Conservation (phyloP, 306 rosid species). For the Macrotyloma uniflorum region DNA sequence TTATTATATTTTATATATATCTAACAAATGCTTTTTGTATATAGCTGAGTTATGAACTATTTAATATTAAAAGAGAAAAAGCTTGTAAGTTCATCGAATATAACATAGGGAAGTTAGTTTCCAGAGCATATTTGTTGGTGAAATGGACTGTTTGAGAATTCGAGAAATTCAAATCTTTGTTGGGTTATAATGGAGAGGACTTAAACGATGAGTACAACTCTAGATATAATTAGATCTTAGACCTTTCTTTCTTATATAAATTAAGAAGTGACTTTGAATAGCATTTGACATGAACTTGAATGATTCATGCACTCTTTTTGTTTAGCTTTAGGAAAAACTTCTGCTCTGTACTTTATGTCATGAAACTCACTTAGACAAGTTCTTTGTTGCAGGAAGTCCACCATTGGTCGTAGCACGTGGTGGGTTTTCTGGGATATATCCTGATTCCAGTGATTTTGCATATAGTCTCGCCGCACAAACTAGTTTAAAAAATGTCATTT, state of each 20-base stretch:
- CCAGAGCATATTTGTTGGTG: background rate
- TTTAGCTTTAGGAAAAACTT: background rate
- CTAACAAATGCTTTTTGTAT: too few relatives aligned
- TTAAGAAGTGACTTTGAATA: background rate
- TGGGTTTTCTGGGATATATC: slow-evolving; percentile 87
- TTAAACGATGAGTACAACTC: background rate
- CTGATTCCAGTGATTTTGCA: slow-evolving; percentile 62
- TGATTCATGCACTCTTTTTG: background rate
- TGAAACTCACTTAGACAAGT: background rate
- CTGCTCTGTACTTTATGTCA: background rate
- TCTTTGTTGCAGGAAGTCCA: slow-evolving; percentile 58
- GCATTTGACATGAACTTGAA: background rate
- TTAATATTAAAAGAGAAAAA: too few relatives aligned
- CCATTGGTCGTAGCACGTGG: slow-evolving; percentile 85
- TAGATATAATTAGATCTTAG: background rate
- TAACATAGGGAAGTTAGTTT: background rate
- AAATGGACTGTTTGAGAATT: background rate
- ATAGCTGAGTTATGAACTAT: background rate
- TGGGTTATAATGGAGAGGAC: background rate
- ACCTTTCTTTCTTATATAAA: background rate
- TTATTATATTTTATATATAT: too few relatives aligned
- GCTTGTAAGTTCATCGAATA: background rate
- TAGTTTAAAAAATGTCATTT: slow-evolving; percentile 40
- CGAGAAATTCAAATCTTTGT: background rate
- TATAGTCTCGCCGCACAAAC: slow-evolving; percentile 23